phyloP scores from a whole-genome alignment of 2,329 filamentous ascomycete genomes.

The Penicillium psychrosexuale region DNA sequence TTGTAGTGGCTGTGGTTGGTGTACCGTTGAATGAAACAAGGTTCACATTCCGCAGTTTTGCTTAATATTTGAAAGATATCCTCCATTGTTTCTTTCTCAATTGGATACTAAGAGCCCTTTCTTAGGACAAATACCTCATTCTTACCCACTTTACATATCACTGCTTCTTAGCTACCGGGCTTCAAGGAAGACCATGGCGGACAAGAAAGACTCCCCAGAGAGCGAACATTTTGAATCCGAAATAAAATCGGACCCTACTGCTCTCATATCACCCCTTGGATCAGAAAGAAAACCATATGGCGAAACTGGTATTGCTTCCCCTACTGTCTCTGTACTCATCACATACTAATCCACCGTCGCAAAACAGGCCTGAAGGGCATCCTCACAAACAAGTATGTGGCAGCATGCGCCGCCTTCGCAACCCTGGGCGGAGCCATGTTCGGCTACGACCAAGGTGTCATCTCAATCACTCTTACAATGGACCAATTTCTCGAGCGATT shows the following conservation, averaged over 20 bases:
- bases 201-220: neutral
- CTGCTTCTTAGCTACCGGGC: too few species aligned
- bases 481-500: slow-evolving; percentile 49
- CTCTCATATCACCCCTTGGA: neutral
- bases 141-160: neutral
- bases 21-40: neutral
- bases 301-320: neutral
- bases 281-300: slow-evolving; percentile 1
- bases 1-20: neutral
- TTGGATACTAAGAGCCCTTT: neutral
- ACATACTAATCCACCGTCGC: neutral
- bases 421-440: slow-evolving; percentile 50
- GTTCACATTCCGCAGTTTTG: neutral
- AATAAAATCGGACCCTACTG: neutral
- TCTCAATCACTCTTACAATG: slow-evolving; percentile 50
- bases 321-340: neutral
- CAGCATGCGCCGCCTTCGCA: slow-evolving; percentile 49
- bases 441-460: slow-evolving; percentile 47
- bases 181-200: neutral
- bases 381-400: slow-evolving; percentile 48
- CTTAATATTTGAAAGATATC: neutral
- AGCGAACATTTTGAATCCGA: slow-evolving; percentile 1
- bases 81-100: neutral
- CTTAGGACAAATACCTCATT: neutral
- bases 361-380: slow-evolving; percentile 45